These are phyloP conservation scores for Ceratobasidium sp. DNA, from an alignment of 1,284 basidiomycete species.

Conservation along the genomic window DNA sequence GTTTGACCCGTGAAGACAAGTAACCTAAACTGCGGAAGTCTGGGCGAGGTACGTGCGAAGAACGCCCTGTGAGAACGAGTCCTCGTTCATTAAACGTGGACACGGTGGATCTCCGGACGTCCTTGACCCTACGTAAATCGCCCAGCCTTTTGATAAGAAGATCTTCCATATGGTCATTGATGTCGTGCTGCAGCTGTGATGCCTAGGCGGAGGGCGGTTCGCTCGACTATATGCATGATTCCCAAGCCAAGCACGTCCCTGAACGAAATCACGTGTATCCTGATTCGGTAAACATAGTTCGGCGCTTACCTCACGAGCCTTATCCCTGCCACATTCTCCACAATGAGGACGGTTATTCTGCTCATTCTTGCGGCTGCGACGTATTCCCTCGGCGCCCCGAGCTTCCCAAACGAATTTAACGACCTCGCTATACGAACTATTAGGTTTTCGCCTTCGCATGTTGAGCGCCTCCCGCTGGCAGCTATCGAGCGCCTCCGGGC, in stretches of 20 bases:
- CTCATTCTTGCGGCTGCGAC: constrained; percentile 4
- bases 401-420: background rate
- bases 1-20: background rate
- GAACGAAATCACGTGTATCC: background rate
- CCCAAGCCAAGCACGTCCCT: background rate
- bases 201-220: background rate
- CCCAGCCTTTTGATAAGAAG: too few species aligned
- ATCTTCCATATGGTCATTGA: background rate
- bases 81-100: background rate
- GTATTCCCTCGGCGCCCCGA: background rate
- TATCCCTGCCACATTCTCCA: background rate
- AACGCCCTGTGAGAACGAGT: background rate
- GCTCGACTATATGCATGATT: background rate
- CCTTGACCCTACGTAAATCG: background rate
- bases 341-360: background rate
- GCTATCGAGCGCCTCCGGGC: constrained; percentile 11
- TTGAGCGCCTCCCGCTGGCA: constrained; percentile 13
- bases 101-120: background rate
- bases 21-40: background rate
- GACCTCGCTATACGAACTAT: constrained; percentile 7
- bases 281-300: background rate
- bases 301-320: background rate
- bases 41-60: background rate
- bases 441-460: constrained; percentile 12
- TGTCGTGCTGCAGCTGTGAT: background rate